Evolutionary conservation across 1,284 basidiomycete species (phyloP), one percentile per base, ranked within the genome.

Genomic region (Boletellus sp.): DNA sequence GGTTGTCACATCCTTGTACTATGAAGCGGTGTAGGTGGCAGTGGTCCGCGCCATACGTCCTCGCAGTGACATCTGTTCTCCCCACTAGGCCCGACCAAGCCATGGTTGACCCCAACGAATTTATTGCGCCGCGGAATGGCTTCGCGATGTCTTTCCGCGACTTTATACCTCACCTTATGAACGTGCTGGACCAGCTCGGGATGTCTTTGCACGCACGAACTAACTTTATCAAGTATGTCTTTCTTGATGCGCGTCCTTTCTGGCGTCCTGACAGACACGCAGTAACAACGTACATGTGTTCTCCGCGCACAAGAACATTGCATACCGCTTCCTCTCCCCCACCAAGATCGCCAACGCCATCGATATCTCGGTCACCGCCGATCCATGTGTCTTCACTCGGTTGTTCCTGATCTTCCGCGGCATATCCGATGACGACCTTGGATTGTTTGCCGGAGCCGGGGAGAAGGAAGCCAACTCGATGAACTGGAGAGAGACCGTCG

Each of bases 351-450:
- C 87, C 8, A 79, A 85, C 1, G 87, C 87, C n/a, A 79, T 91
- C 49, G 87, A 91, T 60, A 87, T 91, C 53, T 80, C 81, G 2
- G 80, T 90, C n/a, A 84, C 84, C 1, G 74, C 78, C 13, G 84
- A 88, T 44, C 79, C 82, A 21, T 88, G 86, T 60, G 71, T 85
- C 49, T 90, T 88, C 65, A 90, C 84, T n/a, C 80, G 87, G 19
- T 68, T 91, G 21, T 91, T 91, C 72, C 74, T 91, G 45, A 87
- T 91, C 64, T 90, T 82, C 69, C 81, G 87, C 25, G 88, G 87
- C 0, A 66, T 91, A 20, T 74, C 74, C n/a, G 87, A 91, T 53
- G 87, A 90, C 44, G 87, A 91, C 49, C 69, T 87, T 49, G 76
- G 75, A 19, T 63, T 78, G 23, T 90, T 89, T 60, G 77, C 78